phyloP scores from a whole-genome alignment of 2,329 filamentous ascomycete genomes.

The Lecanosticta acicola region DNA sequence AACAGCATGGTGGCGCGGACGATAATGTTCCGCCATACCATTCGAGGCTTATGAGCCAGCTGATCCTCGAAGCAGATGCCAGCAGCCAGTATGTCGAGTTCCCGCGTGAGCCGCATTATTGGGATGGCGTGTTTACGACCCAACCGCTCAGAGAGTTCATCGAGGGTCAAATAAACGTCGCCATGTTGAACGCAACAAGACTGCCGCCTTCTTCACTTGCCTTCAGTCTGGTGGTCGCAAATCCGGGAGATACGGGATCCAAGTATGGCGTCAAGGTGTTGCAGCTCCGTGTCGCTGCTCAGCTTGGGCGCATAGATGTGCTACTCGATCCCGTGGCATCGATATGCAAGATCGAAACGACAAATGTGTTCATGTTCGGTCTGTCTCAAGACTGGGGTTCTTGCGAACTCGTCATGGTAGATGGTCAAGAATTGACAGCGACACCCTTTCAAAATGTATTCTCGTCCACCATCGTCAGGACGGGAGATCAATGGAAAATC shows the following conservation, averaged over 20 bases:
- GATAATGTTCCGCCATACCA: conserved; percentile 56
- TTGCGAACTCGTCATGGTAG: conserved; percentile 17
- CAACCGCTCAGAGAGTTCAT: conserved; percentile 47
- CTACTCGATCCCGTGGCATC: conserved; percentile 20
- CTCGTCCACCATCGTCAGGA: conserved; percentile 1
- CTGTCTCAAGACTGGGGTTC: conserved; percentile 16
- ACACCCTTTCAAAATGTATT: not conserved
- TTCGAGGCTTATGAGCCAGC: conserved; percentile 49
- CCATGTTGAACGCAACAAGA: conserved; percentile 14
- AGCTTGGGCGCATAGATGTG: conserved; percentile 47
- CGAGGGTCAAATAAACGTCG: conserved; percentile 29
- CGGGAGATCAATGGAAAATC: conserved; percentile 5
- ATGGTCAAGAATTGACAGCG: conserved; percentile 8
- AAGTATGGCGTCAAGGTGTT: conserved; percentile 49
- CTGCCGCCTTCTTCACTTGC: conserved; percentile 27
- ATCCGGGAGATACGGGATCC: conserved; percentile 49
- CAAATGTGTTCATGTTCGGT: conserved; percentile 37
- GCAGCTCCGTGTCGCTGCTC: conserved; percentile 47
- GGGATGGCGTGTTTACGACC: conserved; percentile 52
- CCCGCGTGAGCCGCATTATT: conserved; percentile 47
- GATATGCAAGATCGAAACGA: conserved; percentile 37
- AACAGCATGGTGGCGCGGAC: conserved; percentile 53
- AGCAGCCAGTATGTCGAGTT: conserved; percentile 48
- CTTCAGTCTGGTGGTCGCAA: conserved; percentile 48
- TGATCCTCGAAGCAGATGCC: conserved; percentile 41